Evolutionary conservation across 2,329 filamentous ascomycete genomes (phyloP).

Genomic region (Penicillium decumbens): DNA sequence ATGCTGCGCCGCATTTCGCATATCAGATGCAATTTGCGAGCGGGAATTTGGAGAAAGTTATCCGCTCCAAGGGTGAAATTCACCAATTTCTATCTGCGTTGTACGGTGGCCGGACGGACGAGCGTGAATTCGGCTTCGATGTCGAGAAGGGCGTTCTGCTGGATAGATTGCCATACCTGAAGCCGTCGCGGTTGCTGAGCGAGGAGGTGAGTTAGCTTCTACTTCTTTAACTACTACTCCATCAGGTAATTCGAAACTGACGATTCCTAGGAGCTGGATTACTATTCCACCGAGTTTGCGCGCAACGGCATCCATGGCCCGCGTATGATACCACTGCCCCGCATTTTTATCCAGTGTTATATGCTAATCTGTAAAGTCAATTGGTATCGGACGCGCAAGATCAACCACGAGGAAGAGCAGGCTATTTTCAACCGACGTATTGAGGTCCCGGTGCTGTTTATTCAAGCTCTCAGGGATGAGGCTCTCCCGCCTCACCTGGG

Average conservation of each 20-base stretch:
- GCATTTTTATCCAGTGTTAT: not conserved
- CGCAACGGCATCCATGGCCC: slow-evolving; percentile 71
- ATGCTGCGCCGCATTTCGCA: slow-evolving; percentile 61
- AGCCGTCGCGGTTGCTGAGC: slow-evolving; percentile 56
- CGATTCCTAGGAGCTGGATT: slow-evolving; percentile 58
- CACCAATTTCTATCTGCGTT: slow-evolving; percentile 65
- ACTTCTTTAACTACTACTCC: slow-evolving; percentile 1
- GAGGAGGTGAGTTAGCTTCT: slow-evolving; percentile 48
- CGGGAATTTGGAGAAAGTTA: slow-evolving; percentile 58
- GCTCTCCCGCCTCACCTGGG: slow-evolving; percentile 71
- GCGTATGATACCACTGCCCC: slow-evolving; percentile 38
- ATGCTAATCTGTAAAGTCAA: slow-evolving; percentile 52
- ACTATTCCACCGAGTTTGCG: slow-evolving; percentile 69
- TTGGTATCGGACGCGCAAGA: slow-evolving; percentile 74
- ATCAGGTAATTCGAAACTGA: not conserved
- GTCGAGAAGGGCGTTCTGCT: slow-evolving; percentile 60
- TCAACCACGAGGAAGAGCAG: slow-evolving; percentile 73
- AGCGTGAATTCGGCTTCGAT: slow-evolving; percentile 56
- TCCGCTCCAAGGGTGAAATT: slow-evolving; percentile 59
- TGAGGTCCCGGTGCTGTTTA: slow-evolving; percentile 65
- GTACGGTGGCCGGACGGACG: slow-evolving; percentile 61
- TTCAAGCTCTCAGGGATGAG: slow-evolving; percentile 65
- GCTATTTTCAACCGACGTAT: slow-evolving; percentile 42
- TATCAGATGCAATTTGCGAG: slow-evolving; percentile 81
- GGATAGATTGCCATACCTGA: slow-evolving; percentile 57